phyloP scores from a whole-genome alignment of 257 asterid genomes.

The Ocimum tenuiflorum region DNA sequence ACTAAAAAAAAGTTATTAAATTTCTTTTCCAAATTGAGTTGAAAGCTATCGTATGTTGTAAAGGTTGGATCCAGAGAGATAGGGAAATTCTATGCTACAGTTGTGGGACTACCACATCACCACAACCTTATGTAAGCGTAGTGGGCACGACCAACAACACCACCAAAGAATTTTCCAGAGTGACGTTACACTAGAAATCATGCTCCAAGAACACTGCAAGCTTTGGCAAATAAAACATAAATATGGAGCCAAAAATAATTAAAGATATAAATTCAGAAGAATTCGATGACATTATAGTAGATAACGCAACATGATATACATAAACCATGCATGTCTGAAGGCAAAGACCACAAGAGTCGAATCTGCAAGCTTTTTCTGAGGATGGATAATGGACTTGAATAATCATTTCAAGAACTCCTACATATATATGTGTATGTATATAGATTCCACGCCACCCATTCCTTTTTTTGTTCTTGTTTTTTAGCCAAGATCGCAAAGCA shows the following conservation, averaged over 20 bases:
- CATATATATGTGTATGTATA: not conserved
- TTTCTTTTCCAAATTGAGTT: no score
- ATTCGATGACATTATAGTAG: not conserved
- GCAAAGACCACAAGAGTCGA: constrained; percentile 15
- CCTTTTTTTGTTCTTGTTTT: constrained; percentile 17
- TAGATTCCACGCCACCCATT: constrained; percentile 3
- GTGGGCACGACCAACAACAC: no score
- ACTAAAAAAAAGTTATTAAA: no score
- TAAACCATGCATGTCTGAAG: not conserved
- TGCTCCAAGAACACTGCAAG: no score
- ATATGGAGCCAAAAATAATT: no score
- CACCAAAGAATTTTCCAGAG: no score
- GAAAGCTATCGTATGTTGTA: not conserved
- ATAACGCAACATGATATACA: not conserved
- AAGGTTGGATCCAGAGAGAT: no score
- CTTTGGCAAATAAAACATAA: no score
- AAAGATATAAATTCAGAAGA: not conserved
- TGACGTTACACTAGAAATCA: no score
- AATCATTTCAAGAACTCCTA: not conserved
- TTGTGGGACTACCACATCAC: no score
- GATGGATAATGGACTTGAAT: not conserved
- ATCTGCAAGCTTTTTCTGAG: not conserved
- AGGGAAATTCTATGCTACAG: no score
- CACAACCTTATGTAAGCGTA: no score
- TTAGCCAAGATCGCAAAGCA: constrained; percentile 10